Evolutionary conservation across 345 rosid genomes (phyloP), one percentile per base, ranked within the genome.

Genomic region (Gossypium turneri): DNA sequence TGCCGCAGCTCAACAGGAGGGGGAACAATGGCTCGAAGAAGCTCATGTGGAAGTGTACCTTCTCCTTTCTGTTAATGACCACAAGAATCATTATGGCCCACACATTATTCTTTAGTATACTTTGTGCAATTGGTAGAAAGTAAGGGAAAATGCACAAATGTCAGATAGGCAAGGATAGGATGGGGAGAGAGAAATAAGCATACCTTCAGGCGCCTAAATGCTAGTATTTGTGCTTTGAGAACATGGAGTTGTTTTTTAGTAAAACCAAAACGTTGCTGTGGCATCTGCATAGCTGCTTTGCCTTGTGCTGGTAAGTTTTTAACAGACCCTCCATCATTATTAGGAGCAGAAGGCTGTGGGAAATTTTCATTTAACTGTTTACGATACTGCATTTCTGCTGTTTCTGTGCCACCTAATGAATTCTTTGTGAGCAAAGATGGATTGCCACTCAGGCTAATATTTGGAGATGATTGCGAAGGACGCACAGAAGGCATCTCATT

Each of bases 211-310:
- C 99, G 89, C 80, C 98, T 86, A 77, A 96, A 96, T 74, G 97
- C 99, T 72, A 96, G 85, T 78, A 93, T 96, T 82, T 96, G 99
- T 41, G 98, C 99, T 84, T 96, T 96, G 58, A 93, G 97, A 77
- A 93, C 99, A 84, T 96, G 95, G 73, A 93, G 86, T 77, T 96
- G 99, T 74, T 91, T 92, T 85, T 89, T 96, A 13, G 99, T 93
- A 84, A 93, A 96, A 74, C 90, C 97, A 75, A 67, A 16, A 64
- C 75, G 87, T 82, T 84, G 94, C 75, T 82, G 89, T 27, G 84
- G 74, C 73, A 76, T 79, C 80, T 88, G 93, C 75, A 81, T 76
- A 82, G 88, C 84, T 62, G 77, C 79, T 69, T 88, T 91, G 61
- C 84, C 89, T 66, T 82, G 93, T 73, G 85, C 76, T 51, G 88